Base-by-base conservation (phyloP, 805 yeast species). In the Starmerella powellii region DNA sequence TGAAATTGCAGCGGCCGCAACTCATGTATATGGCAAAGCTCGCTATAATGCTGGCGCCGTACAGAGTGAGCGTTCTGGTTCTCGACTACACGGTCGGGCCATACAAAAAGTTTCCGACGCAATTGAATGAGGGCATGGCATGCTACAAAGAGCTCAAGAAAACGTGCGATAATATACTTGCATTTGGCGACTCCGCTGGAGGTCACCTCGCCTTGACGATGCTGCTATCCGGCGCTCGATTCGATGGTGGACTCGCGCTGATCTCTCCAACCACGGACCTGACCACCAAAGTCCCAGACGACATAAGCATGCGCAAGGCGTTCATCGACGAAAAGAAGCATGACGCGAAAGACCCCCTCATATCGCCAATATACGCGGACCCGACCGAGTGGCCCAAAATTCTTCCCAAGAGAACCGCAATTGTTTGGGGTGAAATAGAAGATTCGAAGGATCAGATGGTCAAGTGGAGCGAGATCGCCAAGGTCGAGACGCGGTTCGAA, bases 131-230 rank as follows among this genome's bases (percentile, higher is more conserved):
- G 41, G 47, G 49, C 11, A 43, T 45, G 21, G 32, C 40, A 4
- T 43, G 53, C 23, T 56, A 49, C 40, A 45, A 50, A 27, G 46
- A 44, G 5, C 41, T 59, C 18, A 20, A 43, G 15, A 34, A 47
- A 31, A 30, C 48, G 2, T 48, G 51, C 31, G 40, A 49, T 28
- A 45, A 48, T 38, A 43, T 58, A 32, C 44, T 56, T 10, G 36
- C 56, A 3, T 40, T 49, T 21, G 64, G 64, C 15, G 64, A 61
- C 38, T 59, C 63, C 8, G 58, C 58, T 11, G 63, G 64, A 19
- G 63, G 57, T 1, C 56, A 57, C 35, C 42, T 61, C 24, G 42
- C 50, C 2, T 38, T 57, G 12, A 50, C 50, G 4, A 23, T 51
- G 37, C 37, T 44, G 6, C 28, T 38, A 5, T 38, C 24, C n/a